A percentile compares a stretch with the other conserved stretches of the same genome.
Conservation (phyloP, 441 rosid genomes). For the Capsella rubella region DNA sequence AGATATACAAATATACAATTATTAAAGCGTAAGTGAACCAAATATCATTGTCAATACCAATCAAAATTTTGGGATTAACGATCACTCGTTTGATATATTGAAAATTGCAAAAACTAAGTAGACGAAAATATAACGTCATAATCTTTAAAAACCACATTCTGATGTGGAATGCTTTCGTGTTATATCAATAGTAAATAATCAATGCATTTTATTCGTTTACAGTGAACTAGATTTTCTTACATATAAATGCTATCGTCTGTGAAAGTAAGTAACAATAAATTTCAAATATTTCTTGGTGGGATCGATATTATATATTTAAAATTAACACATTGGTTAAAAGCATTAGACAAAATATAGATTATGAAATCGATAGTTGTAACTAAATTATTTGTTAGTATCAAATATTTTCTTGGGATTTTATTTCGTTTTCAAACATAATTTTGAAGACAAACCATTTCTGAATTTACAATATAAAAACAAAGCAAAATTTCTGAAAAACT, state of each 20-base stretch:
- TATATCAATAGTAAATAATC: not conserved
- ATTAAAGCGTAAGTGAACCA: not conserved
- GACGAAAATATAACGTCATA: not conserved
- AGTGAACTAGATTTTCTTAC: not conserved
- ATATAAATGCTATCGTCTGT: not conserved
- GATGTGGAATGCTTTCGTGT: not conserved
- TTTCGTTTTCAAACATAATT: not conserved
- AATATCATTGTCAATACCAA: not conserved
- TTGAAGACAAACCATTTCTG: not conserved
- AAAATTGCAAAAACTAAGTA: not conserved
- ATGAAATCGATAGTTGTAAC: not conserved
- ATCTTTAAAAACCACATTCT: not conserved
- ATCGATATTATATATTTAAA: not conserved
- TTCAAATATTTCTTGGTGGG: not conserved
- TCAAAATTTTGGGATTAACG: not conserved
- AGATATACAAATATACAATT: not conserved
- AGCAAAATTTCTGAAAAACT: not conserved
- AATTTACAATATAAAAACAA: not conserved
- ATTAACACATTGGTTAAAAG: not conserved
- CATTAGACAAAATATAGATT: not conserved
- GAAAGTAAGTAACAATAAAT: not conserved
- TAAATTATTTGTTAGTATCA: not conserved
- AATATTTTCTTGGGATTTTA: not conserved
- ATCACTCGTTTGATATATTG: not conserved
- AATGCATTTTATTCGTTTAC: not conserved